Conservation (phyloP, 2,329 filamentous ascomycete species). For the Aspergillus calidoustus region DNA sequence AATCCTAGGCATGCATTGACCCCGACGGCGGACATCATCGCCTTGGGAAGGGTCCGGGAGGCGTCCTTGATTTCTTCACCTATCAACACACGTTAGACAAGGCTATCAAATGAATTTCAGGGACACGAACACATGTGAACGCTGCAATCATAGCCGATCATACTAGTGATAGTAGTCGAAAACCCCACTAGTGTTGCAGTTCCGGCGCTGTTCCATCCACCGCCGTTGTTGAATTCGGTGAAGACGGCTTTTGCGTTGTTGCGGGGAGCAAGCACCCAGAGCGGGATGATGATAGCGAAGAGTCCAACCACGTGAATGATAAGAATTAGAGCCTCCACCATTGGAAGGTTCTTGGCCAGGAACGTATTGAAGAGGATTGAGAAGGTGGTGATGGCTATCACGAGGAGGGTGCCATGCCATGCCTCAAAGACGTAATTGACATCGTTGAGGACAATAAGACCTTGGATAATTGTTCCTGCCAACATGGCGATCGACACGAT, state of each 20-base stretch:
- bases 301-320: slow-evolving; percentile 50
- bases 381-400: slow-evolving; percentile 45
- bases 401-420: slow-evolving; percentile 53
- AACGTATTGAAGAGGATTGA: slow-evolving; percentile 50
- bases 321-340: slow-evolving; percentile 46
- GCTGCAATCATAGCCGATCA: slow-evolving; percentile 49
- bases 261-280: slow-evolving; percentile 49
- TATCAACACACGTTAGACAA: slow-evolving; percentile 22
- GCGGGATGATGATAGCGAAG: slow-evolving; percentile 48
- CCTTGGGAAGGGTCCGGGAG: slow-evolving; percentile 54
- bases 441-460: slow-evolving; percentile 50
- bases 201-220: slow-evolving; percentile 45
- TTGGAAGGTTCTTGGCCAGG: slow-evolving; percentile 43
- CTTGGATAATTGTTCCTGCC: slow-evolving; percentile 52
- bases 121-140: slow-evolving; percentile 51
- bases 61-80: slow-evolving; percentile 53
- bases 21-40: slow-evolving; percentile 54
- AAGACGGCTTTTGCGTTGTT: slow-evolving; percentile 45
- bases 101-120: neutral
- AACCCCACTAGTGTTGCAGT: slow-evolving; percentile 48
- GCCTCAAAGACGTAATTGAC: slow-evolving; percentile 44
- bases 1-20: slow-evolving; percentile 60
- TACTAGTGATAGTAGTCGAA: slow-evolving; percentile 44
- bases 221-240: slow-evolving; percentile 46
- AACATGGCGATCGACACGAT: slow-evolving; percentile 51